A percentile compares a stretch with the other conserved stretches of the same genome.
These are phyloP conservation scores for Lagenaria siceraria DNA, from an alignment of 306 rosid genomes.

Conservation along the genomic window DNA sequence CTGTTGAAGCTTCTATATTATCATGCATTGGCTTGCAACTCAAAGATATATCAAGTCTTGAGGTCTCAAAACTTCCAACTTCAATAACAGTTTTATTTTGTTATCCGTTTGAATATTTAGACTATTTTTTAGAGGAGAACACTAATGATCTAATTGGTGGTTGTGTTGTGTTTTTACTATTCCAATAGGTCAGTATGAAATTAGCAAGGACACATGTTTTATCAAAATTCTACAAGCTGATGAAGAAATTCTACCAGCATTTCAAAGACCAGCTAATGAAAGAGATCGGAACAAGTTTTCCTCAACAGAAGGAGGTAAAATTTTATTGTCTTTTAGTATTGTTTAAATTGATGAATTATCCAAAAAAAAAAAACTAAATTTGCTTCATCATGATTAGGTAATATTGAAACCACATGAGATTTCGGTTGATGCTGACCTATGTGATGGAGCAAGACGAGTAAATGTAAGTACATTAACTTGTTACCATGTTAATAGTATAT, in stretches of 20 bases:
- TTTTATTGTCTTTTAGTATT: not conserved
- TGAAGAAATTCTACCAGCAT: not conserved
- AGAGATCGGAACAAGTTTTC: not conserved
- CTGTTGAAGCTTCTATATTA: not conserved
- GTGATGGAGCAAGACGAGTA: not conserved
- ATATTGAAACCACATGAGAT: not conserved
- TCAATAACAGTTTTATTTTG: not conserved
- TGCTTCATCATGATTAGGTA: not conserved
- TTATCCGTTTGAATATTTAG: not conserved
- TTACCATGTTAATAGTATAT: too few relatives aligned
- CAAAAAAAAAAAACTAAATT: not conserved
- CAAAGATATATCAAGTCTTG: not conserved
- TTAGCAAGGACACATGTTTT: not conserved
- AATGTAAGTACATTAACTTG: not conserved
- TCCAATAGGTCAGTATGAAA: not conserved
- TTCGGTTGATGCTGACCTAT: not conserved
- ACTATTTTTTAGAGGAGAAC: not conserved
- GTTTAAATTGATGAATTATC: not conserved
- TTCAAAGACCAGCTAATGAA: not conserved
- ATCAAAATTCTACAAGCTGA: not conserved
- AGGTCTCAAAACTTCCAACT: not conserved
- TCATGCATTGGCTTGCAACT: conserved; percentile 1
- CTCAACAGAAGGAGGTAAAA: conserved; percentile 1
- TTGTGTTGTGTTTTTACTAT: not conserved
- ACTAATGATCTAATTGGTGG: not conserved